Evolutionary conservation across 768 basidiomycete genomes (phyloP).

Genomic region (Pisolithus sp.): DNA sequence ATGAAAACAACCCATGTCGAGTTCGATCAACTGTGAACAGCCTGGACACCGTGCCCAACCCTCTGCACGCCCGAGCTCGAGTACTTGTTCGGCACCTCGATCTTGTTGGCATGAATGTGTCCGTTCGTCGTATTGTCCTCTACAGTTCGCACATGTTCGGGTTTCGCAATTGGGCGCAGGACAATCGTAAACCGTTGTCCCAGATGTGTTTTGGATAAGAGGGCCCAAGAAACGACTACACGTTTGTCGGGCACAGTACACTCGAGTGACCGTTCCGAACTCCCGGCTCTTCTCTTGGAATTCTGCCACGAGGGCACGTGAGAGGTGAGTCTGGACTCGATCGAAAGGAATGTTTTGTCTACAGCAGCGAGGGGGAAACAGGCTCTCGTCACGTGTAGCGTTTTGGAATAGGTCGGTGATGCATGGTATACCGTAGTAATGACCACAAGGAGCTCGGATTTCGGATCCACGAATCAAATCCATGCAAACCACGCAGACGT

Average conservation of each 20-base stretch:
- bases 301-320: constrained; percentile 9
- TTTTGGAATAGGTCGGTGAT: constrained; percentile 28
- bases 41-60: constrained; percentile 37
- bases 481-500: constrained; percentile 30
- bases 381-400: constrained; percentile 31
- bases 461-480: constrained; percentile 25
- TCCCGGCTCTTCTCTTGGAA: constrained; percentile 26
- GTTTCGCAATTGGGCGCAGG: constrained; percentile 12
- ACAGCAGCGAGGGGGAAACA: constrained; percentile 39
- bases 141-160: constrained; percentile 22
- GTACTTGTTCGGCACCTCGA: constrained; percentile 18
- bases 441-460: constrained; percentile 28
- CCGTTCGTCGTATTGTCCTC: constrained; percentile 17
- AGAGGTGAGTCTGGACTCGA: constrained; percentile 20
- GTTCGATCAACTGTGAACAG: constrained; percentile 34
- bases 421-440: constrained; percentile 32
- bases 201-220: constrained; percentile 21
- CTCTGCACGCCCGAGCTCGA: constrained; percentile 17
- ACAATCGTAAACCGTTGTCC: constrained; percentile 13
- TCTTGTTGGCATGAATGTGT: constrained; percentile 23
- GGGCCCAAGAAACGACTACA: constrained; percentile 35
- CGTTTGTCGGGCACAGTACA: constrained; percentile 31
- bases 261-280: constrained; percentile 28
- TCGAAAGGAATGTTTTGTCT: constrained; percentile 22
- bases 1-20: constrained; percentile 33